Percentiles rank a stretch among this genome's conserved stretches.
Evolutionary conservation across 1,139 yeast species (phyloP).

Genomic region (Ashbya aceris): DNA sequence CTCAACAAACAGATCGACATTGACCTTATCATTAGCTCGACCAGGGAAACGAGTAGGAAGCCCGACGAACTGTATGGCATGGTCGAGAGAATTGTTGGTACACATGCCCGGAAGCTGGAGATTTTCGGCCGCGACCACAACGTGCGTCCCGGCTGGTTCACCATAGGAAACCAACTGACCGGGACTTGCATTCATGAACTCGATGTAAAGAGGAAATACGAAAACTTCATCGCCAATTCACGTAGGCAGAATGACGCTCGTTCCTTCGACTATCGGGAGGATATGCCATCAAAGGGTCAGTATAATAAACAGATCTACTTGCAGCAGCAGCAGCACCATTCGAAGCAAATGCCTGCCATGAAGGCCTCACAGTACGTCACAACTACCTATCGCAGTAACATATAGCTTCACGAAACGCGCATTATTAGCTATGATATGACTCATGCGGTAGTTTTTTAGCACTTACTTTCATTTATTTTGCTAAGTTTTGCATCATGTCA

Average conservation of each 20-base stretch:
- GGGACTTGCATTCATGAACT: constrained; percentile 52
- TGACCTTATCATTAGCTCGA: constrained; percentile 70
- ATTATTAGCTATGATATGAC: too few relatives aligned
- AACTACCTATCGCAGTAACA: too few relatives aligned
- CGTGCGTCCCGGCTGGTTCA: constrained; percentile 82
- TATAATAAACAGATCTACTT: background rate
- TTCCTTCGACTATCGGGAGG: background rate
- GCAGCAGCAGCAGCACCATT: background rate
- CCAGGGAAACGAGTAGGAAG: constrained; percentile 82
- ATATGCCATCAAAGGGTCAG: background rate
- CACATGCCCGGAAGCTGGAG: constrained; percentile 67
- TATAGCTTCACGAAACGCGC: too few relatives aligned
- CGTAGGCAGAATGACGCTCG: background rate
- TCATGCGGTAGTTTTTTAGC: too few relatives aligned
- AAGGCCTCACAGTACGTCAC: too few relatives aligned
- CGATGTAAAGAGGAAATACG: constrained; percentile 36
- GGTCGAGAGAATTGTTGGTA: constrained; percentile 74
- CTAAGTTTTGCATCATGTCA: too few relatives aligned
- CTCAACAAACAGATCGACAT: constrained; percentile 54
- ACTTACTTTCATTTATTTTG: too few relatives aligned
- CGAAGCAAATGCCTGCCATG: background rate
- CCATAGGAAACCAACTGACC: constrained; percentile 73
- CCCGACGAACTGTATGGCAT: constrained; percentile 87
- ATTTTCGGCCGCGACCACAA: constrained; percentile 84
- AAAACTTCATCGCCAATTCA: constrained; percentile 8